Base-by-base conservation (phyloP, 768 basidiomycete genomes). In the Boletus sensibilis region DNA sequence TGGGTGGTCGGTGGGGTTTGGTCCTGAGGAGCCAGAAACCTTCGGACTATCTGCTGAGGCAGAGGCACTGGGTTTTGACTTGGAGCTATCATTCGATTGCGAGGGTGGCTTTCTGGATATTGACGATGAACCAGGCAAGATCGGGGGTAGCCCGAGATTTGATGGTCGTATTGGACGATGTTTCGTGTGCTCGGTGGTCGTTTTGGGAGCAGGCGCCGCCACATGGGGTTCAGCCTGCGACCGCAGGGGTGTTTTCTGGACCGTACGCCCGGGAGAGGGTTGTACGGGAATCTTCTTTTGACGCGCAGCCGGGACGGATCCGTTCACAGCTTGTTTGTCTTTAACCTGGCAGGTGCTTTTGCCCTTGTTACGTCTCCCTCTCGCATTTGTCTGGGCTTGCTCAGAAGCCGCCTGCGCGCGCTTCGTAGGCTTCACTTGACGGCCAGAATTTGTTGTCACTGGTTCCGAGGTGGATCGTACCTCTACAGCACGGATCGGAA, bases 391-490 rank as follows among this genome's bases (percentile, higher is more conserved):
- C 5, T 52, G 49, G 8, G 34, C 47, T 27, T 56, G 52, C 13
- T 53, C 12, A 1, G 51, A 35, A 35, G 61, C 61, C 10, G 54
- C 62, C 21, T 58, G 58, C 3, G 59, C 69, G 13, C 68, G 61
- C 21, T 56, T 38, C 4, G 63, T 60, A 16, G 50, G 56, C 20
- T 64, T 72, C 21, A 63, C 57, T 42, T 58, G 62, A 49, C 69
- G 63, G 12, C 69, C 69, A 33, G 56, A 71, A 12, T 21, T 55
- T 7, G 71, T 71, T 5, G 6, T 52, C 41, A 60, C 46, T 4
- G 67, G 58, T 42, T 59, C 53, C 21, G 29, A 14, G n/a, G 47
- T 34, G 13, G 57, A 25, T 52, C 10, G 46, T 14, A 53, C 16
- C 39, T 59, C 42, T 18, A 55, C 52, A 20, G 8, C 20, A 52